Conservation (phyloP, 106 monocot species). For the Dendrobium catenatum region DNA sequence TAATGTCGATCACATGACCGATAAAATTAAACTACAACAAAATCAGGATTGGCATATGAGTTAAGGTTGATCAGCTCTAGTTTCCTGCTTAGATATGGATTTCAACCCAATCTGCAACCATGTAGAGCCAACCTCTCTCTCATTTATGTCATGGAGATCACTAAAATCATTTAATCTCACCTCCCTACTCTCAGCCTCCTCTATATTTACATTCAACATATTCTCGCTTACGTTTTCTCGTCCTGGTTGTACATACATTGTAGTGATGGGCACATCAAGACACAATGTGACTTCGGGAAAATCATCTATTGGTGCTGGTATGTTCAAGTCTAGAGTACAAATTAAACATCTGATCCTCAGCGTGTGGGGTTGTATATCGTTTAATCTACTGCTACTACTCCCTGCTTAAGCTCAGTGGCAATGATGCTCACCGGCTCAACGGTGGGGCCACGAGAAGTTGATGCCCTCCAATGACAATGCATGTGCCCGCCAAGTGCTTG, state of each 20-base stretch:
- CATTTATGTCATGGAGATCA: no score
- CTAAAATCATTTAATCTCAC: no score
- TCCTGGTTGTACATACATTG: slow-evolving; percentile 29
- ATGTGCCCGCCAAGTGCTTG: slow-evolving; percentile 73
- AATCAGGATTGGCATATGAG: no score
- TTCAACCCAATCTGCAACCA: no score
- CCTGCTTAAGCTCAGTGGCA: no score
- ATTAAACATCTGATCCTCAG: not conserved
- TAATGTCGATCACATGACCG: no score
- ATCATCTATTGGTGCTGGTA: slow-evolving; percentile 24
- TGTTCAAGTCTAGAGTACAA: slow-evolving; percentile 40
- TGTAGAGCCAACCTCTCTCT: no score
- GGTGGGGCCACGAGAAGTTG: not conserved
- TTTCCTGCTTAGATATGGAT: no score
- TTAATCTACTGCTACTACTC: no score
- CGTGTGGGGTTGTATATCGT: no score
- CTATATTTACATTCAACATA: not conserved
- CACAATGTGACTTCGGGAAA: slow-evolving; percentile 5
- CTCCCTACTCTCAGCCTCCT: slow-evolving; percentile 21
- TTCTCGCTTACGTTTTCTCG: slow-evolving; percentile 10
- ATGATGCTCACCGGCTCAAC: not conserved
- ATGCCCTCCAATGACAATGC: slow-evolving; percentile 6
- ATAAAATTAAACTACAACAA: no score
- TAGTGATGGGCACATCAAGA: slow-evolving; percentile 21
- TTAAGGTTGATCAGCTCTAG: no score